Conservation (phyloP, 192 early-diverging fungal genomes). For the Coemansia aciculifera region DNA sequence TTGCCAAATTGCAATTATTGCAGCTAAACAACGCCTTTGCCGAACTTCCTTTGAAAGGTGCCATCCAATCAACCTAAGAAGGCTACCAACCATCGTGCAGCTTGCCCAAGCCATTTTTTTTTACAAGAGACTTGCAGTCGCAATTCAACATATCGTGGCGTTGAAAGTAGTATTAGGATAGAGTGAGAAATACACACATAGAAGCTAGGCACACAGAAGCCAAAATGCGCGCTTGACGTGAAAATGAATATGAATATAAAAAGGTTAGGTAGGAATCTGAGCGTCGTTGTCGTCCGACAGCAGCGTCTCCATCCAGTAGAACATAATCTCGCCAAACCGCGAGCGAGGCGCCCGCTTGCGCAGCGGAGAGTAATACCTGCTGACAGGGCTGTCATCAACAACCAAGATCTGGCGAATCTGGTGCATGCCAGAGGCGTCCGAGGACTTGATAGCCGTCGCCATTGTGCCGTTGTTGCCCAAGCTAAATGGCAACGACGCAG, state of each 20-base stretch:
- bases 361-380: slow-evolving; percentile 45
- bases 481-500: slow-evolving; percentile 27
- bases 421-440: slow-evolving; percentile 29
- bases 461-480: slow-evolving; percentile 32
- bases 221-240: neutral
- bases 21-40: neutral
- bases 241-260: neutral
- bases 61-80: neutral
- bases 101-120: neutral
- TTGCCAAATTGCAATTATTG: neutral
- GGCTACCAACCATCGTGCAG: neutral
- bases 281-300: slow-evolving; percentile 52
- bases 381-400: slow-evolving; percentile 47
- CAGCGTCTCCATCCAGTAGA: slow-evolving; percentile 61
- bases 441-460: slow-evolving; percentile 13
- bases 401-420: slow-evolving; percentile 53
- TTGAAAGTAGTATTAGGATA: neutral
- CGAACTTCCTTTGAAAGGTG: neutral
- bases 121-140: neutral
- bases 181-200: neutral
- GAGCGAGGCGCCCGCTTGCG: slow-evolving; percentile 50
- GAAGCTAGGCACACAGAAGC: neutral
- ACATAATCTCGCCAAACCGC: slow-evolving; percentile 49
- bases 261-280: slow-evolving; percentile 45
- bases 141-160: neutral